Conservation (phyloP, 305 asterid species). For the Fraxinus ornus region DNA sequence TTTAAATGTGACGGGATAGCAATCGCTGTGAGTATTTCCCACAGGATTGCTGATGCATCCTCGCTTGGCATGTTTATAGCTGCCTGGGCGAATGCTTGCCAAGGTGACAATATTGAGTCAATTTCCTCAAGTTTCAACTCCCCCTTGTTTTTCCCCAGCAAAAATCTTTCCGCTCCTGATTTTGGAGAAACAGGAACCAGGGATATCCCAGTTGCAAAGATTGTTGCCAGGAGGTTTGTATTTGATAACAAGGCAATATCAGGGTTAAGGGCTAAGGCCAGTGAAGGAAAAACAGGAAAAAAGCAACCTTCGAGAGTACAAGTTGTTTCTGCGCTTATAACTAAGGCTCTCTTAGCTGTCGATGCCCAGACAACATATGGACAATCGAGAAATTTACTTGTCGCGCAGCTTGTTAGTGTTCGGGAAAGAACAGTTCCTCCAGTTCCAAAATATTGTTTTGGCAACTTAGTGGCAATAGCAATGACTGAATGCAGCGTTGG, state of each 20-base stretch:
- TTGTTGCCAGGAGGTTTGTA: conserved; percentile 1
- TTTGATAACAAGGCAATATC: conserved; percentile 12
- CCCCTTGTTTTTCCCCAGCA: conserved; percentile 12
- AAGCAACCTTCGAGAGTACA: conserved; percentile 21
- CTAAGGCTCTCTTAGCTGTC: conserved; percentile 10
- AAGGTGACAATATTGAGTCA: not conserved
- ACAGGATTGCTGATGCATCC: conserved; percentile 1
- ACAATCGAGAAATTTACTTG: not conserved
- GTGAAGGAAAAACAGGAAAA: not conserved
- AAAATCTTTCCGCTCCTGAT: not conserved
- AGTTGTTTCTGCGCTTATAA: conserved; percentile 12
- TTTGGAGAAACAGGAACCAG: not conserved
- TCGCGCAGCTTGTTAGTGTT: conserved; percentile 19
- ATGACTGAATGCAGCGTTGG: not conserved
- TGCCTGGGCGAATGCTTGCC: not conserved
- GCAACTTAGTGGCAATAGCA: conserved; percentile 20
- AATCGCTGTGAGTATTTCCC: not conserved
- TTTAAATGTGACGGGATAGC: conserved; percentile 13
- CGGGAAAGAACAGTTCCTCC: conserved; percentile 27
- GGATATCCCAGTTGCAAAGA: not conserved
- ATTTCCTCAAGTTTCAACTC: not conserved
- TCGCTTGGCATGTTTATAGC: conserved; percentile 13
- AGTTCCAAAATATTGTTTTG: conserved; percentile 7
- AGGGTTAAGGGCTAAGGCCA: not conserved
- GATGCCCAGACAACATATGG: conserved; percentile 6